These are phyloP conservation scores for Crepidotus variabilis DNA, from an alignment of 768 basidiomycete genomes.

Conservation along the genomic window DNA sequence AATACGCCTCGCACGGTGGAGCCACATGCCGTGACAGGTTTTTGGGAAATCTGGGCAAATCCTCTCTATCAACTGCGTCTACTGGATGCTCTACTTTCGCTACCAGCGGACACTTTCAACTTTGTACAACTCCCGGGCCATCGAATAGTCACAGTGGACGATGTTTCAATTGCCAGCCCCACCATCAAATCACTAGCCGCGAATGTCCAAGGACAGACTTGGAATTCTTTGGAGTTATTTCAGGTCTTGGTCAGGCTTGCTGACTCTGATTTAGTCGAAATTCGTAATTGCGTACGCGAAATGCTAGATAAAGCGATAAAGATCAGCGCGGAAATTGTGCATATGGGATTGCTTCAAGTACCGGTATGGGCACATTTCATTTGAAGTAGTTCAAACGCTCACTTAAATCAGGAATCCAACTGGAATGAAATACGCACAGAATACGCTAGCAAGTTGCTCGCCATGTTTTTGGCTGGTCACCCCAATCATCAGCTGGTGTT, in stretches of 20 bases:
- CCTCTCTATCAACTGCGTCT: conserved; percentile 82
- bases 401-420: conserved; percentile 52
- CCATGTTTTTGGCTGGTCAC: conserved; percentile 64
- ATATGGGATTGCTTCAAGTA: conserved; percentile 90
- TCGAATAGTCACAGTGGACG: conserved; percentile 84
- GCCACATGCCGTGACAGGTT: conserved; percentile 77
- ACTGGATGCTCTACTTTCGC: conserved; percentile 82
- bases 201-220: conserved; percentile 87
- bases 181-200: conserved; percentile 91
- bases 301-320: conserved; percentile 93
- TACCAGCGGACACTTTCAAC: conserved; percentile 89
- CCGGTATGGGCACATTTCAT: conserved; percentile 52
- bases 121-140: conserved; percentile 85
- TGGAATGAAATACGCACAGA: conserved; percentile 90
- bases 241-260: conserved; percentile 82
- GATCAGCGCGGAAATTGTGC: conserved; percentile 89
- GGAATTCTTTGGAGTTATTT: conserved; percentile 93
- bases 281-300: conserved; percentile 76
- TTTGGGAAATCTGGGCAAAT: conserved; percentile 86
- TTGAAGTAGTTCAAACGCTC: background rate
- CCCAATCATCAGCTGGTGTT: conserved; percentile 97
- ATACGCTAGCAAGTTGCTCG: conserved; percentile 77
- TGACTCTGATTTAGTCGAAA: conserved; percentile 66
- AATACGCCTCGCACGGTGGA: conserved; percentile 76
- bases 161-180: conserved; percentile 78